phyloP scores from a whole-genome alignment of 495 filamentous ascomycete species.

The Neurospora sp. region DNA sequence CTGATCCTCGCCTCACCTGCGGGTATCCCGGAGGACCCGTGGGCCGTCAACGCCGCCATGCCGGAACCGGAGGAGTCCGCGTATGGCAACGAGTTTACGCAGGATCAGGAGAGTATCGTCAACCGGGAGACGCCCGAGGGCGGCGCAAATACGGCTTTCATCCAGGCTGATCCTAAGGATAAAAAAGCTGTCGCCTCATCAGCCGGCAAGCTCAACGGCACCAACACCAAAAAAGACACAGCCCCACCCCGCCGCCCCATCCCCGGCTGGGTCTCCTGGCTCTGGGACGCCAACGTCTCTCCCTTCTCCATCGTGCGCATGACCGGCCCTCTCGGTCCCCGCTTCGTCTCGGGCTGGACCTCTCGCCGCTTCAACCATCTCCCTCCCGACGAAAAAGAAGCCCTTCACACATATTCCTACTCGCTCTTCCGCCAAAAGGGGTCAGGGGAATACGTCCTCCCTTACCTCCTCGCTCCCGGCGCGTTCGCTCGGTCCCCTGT shows the following conservation, averaged over 20 bases:
- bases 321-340: slow-evolving; percentile 83
- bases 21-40: slow-evolving; percentile 90
- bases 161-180: slow-evolving; percentile 5
- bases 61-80: slow-evolving; percentile 64
- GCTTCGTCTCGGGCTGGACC: slow-evolving; percentile 92
- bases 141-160: slow-evolving; percentile 9
- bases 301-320: slow-evolving; percentile 86
- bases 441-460: slow-evolving; percentile 88
- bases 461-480: slow-evolving; percentile 87
- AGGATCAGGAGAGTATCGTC: slow-evolving; percentile 57
- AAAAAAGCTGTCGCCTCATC: slow-evolving; percentile 16
- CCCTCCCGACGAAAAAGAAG: slow-evolving; percentile 68
- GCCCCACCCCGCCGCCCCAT: slow-evolving; percentile 44
- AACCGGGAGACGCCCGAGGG: slow-evolving; percentile 11
- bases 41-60: slow-evolving; percentile 72
- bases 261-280: slow-evolving; percentile 76
- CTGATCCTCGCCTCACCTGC: slow-evolving; percentile 90
- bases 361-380: slow-evolving; percentile 84
- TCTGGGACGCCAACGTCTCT: slow-evolving; percentile 96
- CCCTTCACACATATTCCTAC: slow-evolving; percentile 86
- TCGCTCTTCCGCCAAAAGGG: slow-evolving; percentile 87
- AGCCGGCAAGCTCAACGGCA: not conserved
- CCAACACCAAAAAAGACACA: slow-evolving; percentile 1
- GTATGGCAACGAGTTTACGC: slow-evolving; percentile 60
- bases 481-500: slow-evolving; percentile 85